Evolutionary conservation across 768 basidiomycete genomes (phyloP), one percentile per base, ranked within the genome.

Genomic region (Fibroporia radiculosa): DNA sequence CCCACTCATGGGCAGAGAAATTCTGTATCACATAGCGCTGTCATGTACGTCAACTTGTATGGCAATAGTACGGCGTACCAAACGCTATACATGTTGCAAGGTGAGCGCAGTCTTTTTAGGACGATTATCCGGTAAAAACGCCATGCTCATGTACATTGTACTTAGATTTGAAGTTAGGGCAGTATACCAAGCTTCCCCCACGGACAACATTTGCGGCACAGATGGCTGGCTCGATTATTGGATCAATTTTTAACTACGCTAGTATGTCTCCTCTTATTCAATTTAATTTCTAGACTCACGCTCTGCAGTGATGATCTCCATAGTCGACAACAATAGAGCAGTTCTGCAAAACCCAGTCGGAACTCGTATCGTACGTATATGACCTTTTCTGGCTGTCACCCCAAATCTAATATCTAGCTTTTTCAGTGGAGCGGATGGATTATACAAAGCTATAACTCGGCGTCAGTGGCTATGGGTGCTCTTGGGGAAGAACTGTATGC

Each of bases 11-110:
- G 3, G 38, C 41, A 5, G 33, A 32, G n/a, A n/a, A n/a, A n/a
- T n/a, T n/a, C n/a, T n/a, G n/a, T n/a, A 41, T 8, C 24, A 14
- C 36, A 48, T 46, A 73, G 72, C 28, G 64, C 73, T 12, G 70
- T 71, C 42, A 75, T 78, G 74, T 77, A 77, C 46, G 75, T 74
- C 5, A 74, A 74, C 51, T 51, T 75, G 34, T 76, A 73, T 58
- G 75, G 75, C 32, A 71, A 75, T 57, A 70, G 68, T 54, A 72
- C 71, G 0, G 66, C 69, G 6, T 71, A 67, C 58, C 75, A 82
- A 61, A 75, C 76, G 4, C 52, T 80, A 3, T 67, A 67, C 45
- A 62, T 77, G 62, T 60, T 77, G 16, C 73, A 75, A 66, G 72
- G 72, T 65, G 18, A 20, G 52, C 35, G 2, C 12, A 14, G 35